phyloP scores from a whole-genome alignment of 441 rosid species.

The Manihot esculenta region DNA sequence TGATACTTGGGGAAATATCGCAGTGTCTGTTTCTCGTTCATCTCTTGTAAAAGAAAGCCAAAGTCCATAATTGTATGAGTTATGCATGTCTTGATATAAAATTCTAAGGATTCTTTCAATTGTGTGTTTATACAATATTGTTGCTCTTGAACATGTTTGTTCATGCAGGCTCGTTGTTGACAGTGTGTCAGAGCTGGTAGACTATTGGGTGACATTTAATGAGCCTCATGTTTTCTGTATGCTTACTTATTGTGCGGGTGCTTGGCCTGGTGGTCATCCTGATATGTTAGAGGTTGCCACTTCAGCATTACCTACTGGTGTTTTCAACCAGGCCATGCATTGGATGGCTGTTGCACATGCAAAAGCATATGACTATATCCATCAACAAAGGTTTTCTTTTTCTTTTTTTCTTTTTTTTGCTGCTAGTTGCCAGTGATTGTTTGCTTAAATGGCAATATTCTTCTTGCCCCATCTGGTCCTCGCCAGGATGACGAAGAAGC shows the following conservation, averaged over 20 bases:
- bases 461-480: background rate
- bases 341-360: constrained; percentile 87
- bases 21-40: background rate
- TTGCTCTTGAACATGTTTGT: constrained; percentile 18
- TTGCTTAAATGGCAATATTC: background rate
- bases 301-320: constrained; percentile 89
- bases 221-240: constrained; percentile 90
- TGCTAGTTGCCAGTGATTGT: background rate
- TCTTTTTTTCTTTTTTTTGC: too few relatives aligned
- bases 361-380: constrained; percentile 88
- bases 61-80: background rate
- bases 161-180: constrained; percentile 83
- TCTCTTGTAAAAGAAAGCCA: background rate
- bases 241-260: constrained; percentile 93
- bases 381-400: constrained; percentile 46
- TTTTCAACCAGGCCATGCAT: constrained; percentile 75
- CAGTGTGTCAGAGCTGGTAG: constrained; percentile 69
- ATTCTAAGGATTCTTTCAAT: background rate
- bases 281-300: constrained; percentile 88
- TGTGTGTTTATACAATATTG: background rate
- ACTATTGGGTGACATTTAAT: constrained; percentile 88
- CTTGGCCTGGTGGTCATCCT: constrained; percentile 99
- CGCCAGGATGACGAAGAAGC: background rate
- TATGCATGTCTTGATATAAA: background rate
- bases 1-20: background rate